These are phyloP conservation scores for Bjerkandera adusta DNA, from an alignment of 1,284 basidiomycete genomes.

Conservation along the genomic window DNA sequence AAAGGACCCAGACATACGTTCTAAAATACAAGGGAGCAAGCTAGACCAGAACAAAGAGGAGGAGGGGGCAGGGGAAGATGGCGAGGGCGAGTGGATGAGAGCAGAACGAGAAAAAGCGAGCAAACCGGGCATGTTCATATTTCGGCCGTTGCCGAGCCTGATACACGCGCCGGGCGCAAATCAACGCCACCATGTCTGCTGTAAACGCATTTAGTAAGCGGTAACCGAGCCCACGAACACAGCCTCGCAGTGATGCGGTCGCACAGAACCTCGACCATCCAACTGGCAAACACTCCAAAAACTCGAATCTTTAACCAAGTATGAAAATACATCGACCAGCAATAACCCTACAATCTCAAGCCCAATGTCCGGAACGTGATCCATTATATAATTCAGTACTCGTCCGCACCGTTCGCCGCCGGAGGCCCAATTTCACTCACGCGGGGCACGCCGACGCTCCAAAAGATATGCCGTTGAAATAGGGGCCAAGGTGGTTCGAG, in stretches of 20 bases:
- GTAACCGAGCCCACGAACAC: neutral
- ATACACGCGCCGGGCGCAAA: constrained; percentile 4
- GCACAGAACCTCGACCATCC: neutral
- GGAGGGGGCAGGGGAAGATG: neutral
- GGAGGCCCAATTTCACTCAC: too few species aligned
- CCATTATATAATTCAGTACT: too few species aligned
- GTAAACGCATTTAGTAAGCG: neutral
- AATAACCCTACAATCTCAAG: too few species aligned
- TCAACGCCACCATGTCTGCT: constrained; percentile 8
- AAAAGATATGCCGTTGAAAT: constrained; percentile 27
- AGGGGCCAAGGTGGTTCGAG: constrained; percentile 29
- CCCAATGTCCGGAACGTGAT: too few species aligned
- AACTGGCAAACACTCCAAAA: neutral
- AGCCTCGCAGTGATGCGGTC: too few species aligned
- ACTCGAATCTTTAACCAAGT: too few species aligned
- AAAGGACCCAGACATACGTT: neutral
- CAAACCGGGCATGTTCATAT: constrained; percentile 3
- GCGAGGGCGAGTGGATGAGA: neutral
- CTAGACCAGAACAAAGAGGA: neutral
- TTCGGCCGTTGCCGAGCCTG: neutral
- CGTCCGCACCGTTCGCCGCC: too few species aligned
- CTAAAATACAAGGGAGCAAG: too few species aligned
- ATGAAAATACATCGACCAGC: too few species aligned
- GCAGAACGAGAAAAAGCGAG: constrained; percentile 2
- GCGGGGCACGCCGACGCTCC: constrained; percentile 23